phyloP scores from a whole-genome alignment of 805 yeast species.

The Candida bentonensis region DNA sequence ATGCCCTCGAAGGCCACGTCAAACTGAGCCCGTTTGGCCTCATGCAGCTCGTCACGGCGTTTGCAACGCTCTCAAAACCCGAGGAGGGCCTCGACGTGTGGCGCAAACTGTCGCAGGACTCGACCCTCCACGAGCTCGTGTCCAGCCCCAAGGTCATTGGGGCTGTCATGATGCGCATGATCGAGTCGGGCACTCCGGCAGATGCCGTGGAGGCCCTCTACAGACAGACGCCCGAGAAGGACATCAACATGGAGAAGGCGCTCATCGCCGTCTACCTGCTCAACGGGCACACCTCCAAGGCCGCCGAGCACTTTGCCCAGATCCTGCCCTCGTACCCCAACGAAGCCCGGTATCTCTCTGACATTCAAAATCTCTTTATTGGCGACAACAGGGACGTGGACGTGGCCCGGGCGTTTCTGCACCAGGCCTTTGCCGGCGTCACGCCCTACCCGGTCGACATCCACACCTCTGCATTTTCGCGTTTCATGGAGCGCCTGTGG shows the following conservation, averaged over 20 bases:
- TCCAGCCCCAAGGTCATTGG: slow-evolving; percentile 10
- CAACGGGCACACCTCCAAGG: slow-evolving; percentile 51
- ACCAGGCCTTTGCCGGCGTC: slow-evolving; percentile 51
- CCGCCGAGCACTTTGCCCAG: slow-evolving; percentile 39
- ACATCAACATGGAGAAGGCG: slow-evolving; percentile 41
- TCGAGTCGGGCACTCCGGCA: slow-evolving; percentile 8
- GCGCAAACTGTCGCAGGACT: slow-evolving; percentile 3
- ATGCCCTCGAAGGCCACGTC: slow-evolving; percentile 8
- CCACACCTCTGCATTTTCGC: slow-evolving; percentile 61
- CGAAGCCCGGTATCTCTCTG: slow-evolving; percentile 30
- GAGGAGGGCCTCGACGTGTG: slow-evolving; percentile 10
- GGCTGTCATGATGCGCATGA: slow-evolving; percentile 10
- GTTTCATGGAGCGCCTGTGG: slow-evolving; percentile 45
- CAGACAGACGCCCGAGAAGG: slow-evolving; percentile 2
- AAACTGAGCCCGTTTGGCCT: slow-evolving; percentile 8
- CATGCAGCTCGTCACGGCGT: slow-evolving; percentile 12
- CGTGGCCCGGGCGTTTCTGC: slow-evolving; percentile 61
- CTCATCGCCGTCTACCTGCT: slow-evolving; percentile 61
- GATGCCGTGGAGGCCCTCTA: slow-evolving; percentile 11
- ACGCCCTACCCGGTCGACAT: slow-evolving; percentile 61
- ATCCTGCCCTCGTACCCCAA: slow-evolving; percentile 28
- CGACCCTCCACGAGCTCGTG: slow-evolving; percentile 1
- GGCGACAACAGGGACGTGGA: slow-evolving; percentile 61
- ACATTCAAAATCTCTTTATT: slow-evolving; percentile 64
- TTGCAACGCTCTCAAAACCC: slow-evolving; percentile 8